Percentiles rank a stretch among this genome's conserved stretches.
phyloP scores from a whole-genome alignment of 2,329 filamentous ascomycete genomes.

The Akanthomyces dipterigenus region DNA sequence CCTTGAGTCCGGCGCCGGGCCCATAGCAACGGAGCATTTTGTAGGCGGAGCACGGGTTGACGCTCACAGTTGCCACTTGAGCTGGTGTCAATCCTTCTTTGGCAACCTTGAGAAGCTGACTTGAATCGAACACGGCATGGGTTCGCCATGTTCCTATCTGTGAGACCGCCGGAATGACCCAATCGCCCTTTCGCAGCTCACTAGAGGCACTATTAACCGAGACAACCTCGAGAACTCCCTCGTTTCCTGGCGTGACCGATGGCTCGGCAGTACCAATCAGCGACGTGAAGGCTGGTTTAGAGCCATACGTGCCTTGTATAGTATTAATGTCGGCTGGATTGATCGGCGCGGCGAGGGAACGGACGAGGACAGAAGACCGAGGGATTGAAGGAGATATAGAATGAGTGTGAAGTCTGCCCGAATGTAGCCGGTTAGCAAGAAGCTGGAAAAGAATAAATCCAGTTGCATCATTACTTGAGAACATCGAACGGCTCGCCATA shows the following conservation, averaged over 20 bases:
- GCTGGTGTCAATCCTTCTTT: constrained; percentile 62
- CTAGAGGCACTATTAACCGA: constrained; percentile 53
- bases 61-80: constrained; percentile 80
- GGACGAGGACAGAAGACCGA: constrained; percentile 60
- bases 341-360: constrained; percentile 83
- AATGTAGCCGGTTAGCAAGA: background rate
- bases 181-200: constrained; percentile 67
- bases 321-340: constrained; percentile 98
- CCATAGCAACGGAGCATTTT: constrained; percentile 82
- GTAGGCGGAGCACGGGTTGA: constrained; percentile 94
- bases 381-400: constrained; percentile 72
- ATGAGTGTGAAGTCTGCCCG: constrained; percentile 58
- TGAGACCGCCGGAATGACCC: constrained; percentile 81
- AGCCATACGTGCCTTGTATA: constrained; percentile 92
- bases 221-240: constrained; percentile 88
- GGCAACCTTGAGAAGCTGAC: constrained; percentile 61
- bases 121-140: constrained; percentile 62
- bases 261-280: constrained; percentile 70
- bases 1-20: constrained; percentile 36
- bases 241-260: constrained; percentile 77
- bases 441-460: background rate
- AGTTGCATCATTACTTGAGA: constrained; percentile 51
- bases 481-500: constrained; percentile 71
- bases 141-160: constrained; percentile 94
- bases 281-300: constrained; percentile 70